Evolutionary conservation across 257 asterid genomes (phyloP).

Genomic region (Schizonepeta tenuifolia): DNA sequence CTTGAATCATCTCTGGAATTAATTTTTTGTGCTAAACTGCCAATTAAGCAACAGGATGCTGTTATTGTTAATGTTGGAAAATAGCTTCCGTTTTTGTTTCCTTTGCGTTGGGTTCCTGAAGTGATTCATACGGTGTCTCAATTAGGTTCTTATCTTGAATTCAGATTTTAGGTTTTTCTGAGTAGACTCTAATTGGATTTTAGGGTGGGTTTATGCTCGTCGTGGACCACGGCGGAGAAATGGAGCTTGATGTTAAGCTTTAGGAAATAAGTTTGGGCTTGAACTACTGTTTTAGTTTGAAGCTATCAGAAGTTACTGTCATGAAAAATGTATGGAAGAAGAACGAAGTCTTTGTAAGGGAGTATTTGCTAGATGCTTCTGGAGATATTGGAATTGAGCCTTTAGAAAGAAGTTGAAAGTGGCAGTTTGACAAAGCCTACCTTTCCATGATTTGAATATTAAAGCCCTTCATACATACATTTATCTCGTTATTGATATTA

Average conservation of each 20-base stretch:
- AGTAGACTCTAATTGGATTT: conserved; percentile 12
- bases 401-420: neutral
- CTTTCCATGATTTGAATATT: conserved; percentile 5
- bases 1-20: neutral
- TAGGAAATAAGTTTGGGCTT: neutral
- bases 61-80: conserved; percentile 1
- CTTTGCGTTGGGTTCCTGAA: conserved; percentile 13
- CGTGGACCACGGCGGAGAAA: neutral
- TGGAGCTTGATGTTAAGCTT: conserved; percentile 12
- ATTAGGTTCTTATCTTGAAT: neutral
- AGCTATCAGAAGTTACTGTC: neutral
- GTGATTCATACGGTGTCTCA: conserved; percentile 10
- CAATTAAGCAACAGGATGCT: conserved; percentile 19
- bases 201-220: conserved; percentile 4
- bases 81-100: neutral
- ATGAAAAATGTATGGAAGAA: neutral
- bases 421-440: neutral
- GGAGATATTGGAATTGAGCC: neutral
- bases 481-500: neutral
- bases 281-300: neutral
- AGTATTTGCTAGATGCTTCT: conserved; percentile 9
- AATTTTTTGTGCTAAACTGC: conserved; percentile 10
- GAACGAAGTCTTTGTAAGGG: neutral
- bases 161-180: conserved; percentile 13
- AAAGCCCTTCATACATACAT: neutral